A percentile compares a stretch with the other conserved stretches of the same genome.
These are phyloP conservation scores for Rhodamnia rubescens DNA, from an alignment of 345 rosid genomes.

Conservation along the genomic window DNA sequence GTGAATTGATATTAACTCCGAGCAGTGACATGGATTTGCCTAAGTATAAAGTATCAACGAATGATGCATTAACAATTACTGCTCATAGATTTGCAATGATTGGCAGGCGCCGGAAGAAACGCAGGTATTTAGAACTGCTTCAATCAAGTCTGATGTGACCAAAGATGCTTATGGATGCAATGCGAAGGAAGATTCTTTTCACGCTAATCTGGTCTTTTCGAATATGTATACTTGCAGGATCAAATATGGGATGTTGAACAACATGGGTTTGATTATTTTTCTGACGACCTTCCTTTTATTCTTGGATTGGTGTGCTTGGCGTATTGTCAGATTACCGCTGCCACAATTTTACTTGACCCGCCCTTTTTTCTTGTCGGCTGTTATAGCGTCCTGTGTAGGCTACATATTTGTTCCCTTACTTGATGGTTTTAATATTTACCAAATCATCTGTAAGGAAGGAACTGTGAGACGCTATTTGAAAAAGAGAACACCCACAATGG, in stretches of 20 bases:
- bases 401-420: constrained; percentile 69
- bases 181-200: not conserved
- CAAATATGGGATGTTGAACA: constrained; percentile 50
- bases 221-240: constrained; percentile 33
- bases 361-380: constrained; percentile 55
- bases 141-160: not conserved
- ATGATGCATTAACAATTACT: constrained; percentile 42
- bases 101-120: constrained; percentile 39
- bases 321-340: constrained; percentile 78
- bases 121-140: constrained; percentile 36
- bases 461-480: constrained; percentile 30
- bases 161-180: not conserved
- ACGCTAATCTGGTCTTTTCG: not conserved
- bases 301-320: constrained; percentile 86
- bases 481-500: constrained; percentile 71
- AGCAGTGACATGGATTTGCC: constrained; percentile 45
- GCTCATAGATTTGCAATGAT: constrained; percentile 57
- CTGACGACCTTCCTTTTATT: constrained; percentile 37
- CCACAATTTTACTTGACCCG: constrained; percentile 53
- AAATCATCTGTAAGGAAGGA: constrained; percentile 28
- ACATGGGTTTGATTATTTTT: constrained; percentile 54
- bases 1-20: constrained; percentile 44
- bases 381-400: constrained; percentile 48
- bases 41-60: constrained; percentile 21
- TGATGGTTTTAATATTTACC: constrained; percentile 36